Conservation (phyloP, 1,284 basidiomycete genomes). For the Lignosus rhinocerotis region DNA sequence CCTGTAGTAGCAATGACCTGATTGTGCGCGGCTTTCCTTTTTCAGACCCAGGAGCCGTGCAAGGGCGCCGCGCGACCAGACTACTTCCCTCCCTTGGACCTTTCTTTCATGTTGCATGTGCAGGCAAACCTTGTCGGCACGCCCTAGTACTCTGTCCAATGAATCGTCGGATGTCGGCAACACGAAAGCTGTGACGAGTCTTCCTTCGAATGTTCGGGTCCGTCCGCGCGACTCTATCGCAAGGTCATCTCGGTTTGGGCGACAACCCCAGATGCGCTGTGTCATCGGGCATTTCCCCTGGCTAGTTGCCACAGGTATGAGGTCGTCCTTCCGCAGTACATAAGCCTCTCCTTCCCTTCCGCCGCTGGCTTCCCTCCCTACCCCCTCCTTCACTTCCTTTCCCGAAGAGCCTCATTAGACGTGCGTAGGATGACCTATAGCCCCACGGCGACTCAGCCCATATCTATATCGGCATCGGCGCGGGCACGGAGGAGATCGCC, state of each 20-base stretch:
- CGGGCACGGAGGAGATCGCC: slow-evolving; percentile 3
- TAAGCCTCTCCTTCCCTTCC: slow-evolving; percentile 3
- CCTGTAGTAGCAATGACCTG: not conserved
- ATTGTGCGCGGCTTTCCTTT: slow-evolving; percentile 5
- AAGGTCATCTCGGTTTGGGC: slow-evolving; percentile 9
- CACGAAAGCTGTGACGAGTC: slow-evolving; percentile 16
- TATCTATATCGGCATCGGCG: not conserved
- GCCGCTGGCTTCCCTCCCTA: not conserved
- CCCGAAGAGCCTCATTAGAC: not conserved
- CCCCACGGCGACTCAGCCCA: not conserved
- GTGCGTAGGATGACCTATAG: not conserved
- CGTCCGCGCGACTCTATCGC: slow-evolving; percentile 13
- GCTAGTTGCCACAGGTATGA: slow-evolving; percentile 10
- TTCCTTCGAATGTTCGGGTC: slow-evolving; percentile 12
- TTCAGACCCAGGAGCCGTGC: slow-evolving; percentile 2
- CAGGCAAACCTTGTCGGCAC: slow-evolving; percentile 8
- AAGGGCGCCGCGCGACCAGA: slow-evolving; percentile 9
- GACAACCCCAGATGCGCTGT: slow-evolving; percentile 2
- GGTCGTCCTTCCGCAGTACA: slow-evolving; percentile 14
- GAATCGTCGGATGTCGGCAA: slow-evolving; percentile 17
- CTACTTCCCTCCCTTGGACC: not conserved
- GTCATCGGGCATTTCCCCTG: slow-evolving; percentile 4
- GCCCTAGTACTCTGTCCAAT: slow-evolving; percentile 4
- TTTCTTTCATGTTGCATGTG: not conserved
- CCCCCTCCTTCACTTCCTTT: slow-evolving; percentile 1